Evolutionary conservation across 2,329 filamentous ascomycete genomes (phyloP).

Genomic region (Pseudogymnoascus sp.): DNA sequence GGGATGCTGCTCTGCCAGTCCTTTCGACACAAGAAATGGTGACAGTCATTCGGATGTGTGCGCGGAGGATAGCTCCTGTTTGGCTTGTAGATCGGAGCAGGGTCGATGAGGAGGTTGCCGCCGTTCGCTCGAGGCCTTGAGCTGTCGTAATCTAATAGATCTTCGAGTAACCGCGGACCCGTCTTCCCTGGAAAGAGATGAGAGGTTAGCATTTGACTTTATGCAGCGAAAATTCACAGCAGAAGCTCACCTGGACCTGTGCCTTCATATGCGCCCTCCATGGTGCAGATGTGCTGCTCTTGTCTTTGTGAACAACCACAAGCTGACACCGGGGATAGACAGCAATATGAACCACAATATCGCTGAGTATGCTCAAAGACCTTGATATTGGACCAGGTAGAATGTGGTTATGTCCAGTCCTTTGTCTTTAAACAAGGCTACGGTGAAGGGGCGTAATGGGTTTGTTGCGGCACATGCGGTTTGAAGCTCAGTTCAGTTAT

Average conservation of each 20-base stretch:
- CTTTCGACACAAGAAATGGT: conserved; percentile 53
- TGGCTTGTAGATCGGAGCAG: conserved; percentile 44
- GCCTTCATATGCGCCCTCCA: conserved; percentile 7
- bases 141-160: conserved; percentile 37
- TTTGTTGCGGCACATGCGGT: conserved; percentile 1
- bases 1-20: conserved; percentile 43
- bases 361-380: neutral
- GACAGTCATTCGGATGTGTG: conserved; percentile 41
- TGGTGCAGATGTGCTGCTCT: neutral
- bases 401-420: neutral
- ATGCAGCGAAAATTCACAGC: neutral
- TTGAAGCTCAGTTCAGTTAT: neutral
- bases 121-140: conserved; percentile 31
- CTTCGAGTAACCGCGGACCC: conserved; percentile 40
- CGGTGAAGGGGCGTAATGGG: neutral
- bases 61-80: conserved; percentile 20
- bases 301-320: conserved; percentile 2
- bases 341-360: neutral
- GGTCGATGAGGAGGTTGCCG: conserved; percentile 46
- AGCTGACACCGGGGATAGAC: neutral
- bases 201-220: conserved; percentile 10
- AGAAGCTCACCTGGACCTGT: conserved; percentile 10
- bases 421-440: conserved; percentile 2
- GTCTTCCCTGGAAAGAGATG: conserved; percentile 38
- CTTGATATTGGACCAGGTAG: neutral